Evolutionary conservation across 768 basidiomycete genomes (phyloP).

Genomic region (Boletus subcaerulescens): DNA sequence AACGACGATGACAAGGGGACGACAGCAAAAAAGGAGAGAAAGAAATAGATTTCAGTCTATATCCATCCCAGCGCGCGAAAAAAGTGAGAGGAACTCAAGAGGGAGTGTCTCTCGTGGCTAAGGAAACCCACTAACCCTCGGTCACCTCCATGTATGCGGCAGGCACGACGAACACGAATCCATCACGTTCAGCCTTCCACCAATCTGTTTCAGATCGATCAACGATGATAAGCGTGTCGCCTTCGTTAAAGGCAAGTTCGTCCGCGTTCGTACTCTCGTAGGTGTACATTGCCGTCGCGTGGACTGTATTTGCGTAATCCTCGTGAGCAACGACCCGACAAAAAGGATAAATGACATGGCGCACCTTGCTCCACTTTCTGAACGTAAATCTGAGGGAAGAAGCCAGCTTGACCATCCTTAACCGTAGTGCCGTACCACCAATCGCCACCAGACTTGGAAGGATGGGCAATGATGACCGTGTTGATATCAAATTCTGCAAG

Average conservation of each 20-base stretch:
- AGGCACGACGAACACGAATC: constrained; percentile 86
- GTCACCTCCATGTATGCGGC: constrained; percentile 84
- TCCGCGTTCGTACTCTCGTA: constrained; percentile 71
- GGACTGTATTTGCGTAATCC: constrained; percentile 36
- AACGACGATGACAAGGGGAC: constrained; percentile 6
- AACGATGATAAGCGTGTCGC: constrained; percentile 73
- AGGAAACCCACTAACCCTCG: constrained; percentile 80
- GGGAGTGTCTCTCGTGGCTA: constrained; percentile 29
- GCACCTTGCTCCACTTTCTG: constrained; percentile 64
- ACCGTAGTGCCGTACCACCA: constrained; percentile 90
- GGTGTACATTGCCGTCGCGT: constrained; percentile 77
- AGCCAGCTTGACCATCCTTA: constrained; percentile 66
- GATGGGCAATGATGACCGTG: constrained; percentile 72
- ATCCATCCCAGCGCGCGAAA: constrained; percentile 41
- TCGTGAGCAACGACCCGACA: neutral
- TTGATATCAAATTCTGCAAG: constrained; percentile 75
- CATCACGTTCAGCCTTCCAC: constrained; percentile 94
- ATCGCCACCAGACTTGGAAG: constrained; percentile 79
- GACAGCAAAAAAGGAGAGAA: constrained; percentile 34
- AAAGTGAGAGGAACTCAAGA: constrained; percentile 55
- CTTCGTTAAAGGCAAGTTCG: constrained; percentile 84
- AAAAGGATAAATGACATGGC: neutral
- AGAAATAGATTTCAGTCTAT: constrained; percentile 81
- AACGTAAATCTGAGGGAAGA: constrained; percentile 91
- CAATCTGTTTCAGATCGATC: constrained; percentile 85